Conservation (phyloP, 768 basidiomycete genomes). For the Phylloporus arenicola region DNA sequence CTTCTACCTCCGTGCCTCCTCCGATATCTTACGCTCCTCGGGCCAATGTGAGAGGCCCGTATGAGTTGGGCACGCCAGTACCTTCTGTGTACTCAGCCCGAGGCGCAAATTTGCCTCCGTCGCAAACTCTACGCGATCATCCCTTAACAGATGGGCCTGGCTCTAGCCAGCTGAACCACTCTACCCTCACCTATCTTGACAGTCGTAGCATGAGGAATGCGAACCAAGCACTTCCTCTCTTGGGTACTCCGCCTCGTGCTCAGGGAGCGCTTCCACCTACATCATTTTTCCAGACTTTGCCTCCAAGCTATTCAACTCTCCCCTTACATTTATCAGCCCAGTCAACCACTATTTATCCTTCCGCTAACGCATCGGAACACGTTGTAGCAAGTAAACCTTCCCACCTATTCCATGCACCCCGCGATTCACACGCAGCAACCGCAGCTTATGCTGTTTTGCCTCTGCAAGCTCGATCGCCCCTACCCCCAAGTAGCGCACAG, state of each 20-base stretch:
- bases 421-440: constrained; percentile 11
- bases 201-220: constrained; percentile 11
- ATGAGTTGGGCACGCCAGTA: constrained; percentile 29
- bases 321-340: constrained; percentile 11
- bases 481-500: constrained; percentile 24
- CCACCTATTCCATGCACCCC: constrained; percentile 8
- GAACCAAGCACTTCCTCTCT: constrained; percentile 12
- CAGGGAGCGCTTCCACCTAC: constrained; percentile 5
- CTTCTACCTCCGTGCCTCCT: constrained; percentile 28
- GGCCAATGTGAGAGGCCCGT: constrained; percentile 26
- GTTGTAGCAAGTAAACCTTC: constrained; percentile 4
- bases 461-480: constrained; percentile 14
- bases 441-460: constrained; percentile 10
- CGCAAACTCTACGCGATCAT: constrained; percentile 5
- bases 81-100: constrained; percentile 6
- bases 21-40: constrained; percentile 14
- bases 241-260: constrained; percentile 5
- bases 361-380: constrained; percentile 8
- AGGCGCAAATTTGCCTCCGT: constrained; percentile 2
- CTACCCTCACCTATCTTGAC: constrained; percentile 12
- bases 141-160: constrained; percentile 33
- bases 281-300: constrained; percentile 13
- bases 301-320: constrained; percentile 18
- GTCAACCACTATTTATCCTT: constrained; percentile 13
- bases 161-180: constrained; percentile 43